Conservation (phyloP, 2,329 filamentous ascomycete species). For the Diatrype stigma region DNA sequence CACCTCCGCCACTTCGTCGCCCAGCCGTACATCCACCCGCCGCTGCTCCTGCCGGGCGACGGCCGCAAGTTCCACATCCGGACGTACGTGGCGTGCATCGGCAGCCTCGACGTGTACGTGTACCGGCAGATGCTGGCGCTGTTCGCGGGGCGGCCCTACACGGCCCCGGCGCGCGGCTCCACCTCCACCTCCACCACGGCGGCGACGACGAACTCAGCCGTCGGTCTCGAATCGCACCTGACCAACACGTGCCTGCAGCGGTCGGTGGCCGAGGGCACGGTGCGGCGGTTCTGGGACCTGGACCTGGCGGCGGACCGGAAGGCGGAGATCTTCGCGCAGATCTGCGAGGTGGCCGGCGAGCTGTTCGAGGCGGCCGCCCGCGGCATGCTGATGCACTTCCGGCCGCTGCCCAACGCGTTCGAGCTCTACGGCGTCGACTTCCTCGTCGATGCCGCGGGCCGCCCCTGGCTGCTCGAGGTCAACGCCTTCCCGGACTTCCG, state of each 20-base stretch:
- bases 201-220: constrained; percentile 19
- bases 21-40: constrained; percentile 90
- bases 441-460: constrained; percentile 63
- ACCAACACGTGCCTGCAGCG: constrained; percentile 94
- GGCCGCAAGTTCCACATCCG: constrained; percentile 90
- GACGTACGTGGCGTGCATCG: constrained; percentile 80
- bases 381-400: constrained; percentile 86
- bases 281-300: constrained; percentile 72
- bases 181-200: too few species aligned
- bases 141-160: constrained; percentile 75
- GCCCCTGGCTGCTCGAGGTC: constrained; percentile 77
- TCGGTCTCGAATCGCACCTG: constrained; percentile 70
- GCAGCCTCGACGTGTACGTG: constrained; percentile 76
- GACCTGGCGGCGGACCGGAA: constrained; percentile 21
- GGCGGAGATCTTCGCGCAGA: constrained; percentile 61
- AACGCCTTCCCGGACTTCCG: constrained; percentile 96
- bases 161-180: constrained; percentile 50
- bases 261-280: constrained; percentile 56
- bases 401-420: constrained; percentile 81
- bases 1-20: constrained; percentile 94
- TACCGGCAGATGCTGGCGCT: constrained; percentile 90
- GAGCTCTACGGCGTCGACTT: constrained; percentile 93
- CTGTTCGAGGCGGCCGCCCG: constrained; percentile 82
- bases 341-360: constrained; percentile 69
- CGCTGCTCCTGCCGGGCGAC: constrained; percentile 64